These are phyloP conservation scores for Cryptococcus maquisensis DNA, from an alignment of 1,284 basidiomycete genomes.

Conservation along the genomic window DNA sequence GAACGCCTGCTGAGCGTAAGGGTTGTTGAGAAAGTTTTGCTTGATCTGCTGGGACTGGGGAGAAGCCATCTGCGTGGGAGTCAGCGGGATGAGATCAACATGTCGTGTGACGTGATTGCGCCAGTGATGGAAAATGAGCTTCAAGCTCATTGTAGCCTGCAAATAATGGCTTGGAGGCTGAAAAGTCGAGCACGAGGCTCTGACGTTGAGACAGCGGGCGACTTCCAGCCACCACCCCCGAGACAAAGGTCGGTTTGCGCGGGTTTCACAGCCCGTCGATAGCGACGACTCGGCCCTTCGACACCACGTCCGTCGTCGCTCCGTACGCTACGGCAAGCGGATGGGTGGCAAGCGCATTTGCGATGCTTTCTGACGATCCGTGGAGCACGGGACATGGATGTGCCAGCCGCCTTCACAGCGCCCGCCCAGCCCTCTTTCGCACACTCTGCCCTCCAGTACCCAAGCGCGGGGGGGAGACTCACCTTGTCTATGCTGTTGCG, in stretches of 20 bases:
- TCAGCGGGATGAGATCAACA: not conserved
- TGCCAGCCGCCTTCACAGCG: too few species aligned
- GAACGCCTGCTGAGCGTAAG: conserved; percentile 71
- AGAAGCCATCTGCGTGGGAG: conserved; percentile 36
- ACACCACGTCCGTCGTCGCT: too few species aligned
- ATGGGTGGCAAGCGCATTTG: too few species aligned
- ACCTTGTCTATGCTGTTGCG: too few species aligned
- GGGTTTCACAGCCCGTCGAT: too few species aligned
- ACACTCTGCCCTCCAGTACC: too few species aligned
- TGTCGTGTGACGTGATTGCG: not conserved
- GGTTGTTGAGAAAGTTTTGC: conserved; percentile 66
- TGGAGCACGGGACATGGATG: too few species aligned
- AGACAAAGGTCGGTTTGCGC: too few species aligned
- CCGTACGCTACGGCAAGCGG: too few species aligned
- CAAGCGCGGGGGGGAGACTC: too few species aligned
- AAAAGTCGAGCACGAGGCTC: not conserved
- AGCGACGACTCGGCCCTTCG: not conserved
- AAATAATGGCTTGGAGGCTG: not conserved
- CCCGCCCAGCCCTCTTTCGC: too few species aligned
- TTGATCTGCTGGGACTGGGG: conserved; percentile 46
- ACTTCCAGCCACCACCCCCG: not conserved
- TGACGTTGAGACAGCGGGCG: not conserved
- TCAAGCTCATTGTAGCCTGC: not conserved
- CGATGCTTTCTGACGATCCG: too few species aligned
- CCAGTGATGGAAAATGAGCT: not conserved